Evolutionary conservation across 805 yeast species (phyloP).

Genomic region (Candida xiaguanensis): DNA sequence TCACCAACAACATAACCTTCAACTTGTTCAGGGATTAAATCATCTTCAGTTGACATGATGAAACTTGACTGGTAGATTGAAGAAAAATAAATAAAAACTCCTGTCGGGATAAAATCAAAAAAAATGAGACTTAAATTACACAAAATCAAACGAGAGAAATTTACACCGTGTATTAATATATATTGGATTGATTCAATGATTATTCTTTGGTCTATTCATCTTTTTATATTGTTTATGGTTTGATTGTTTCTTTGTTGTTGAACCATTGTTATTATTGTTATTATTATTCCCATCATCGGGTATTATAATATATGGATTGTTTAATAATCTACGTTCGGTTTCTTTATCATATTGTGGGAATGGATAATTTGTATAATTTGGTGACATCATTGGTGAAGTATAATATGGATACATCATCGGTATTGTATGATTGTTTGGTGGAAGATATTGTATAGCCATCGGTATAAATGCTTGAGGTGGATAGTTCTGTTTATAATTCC

Average conservation of each 20-base stretch:
- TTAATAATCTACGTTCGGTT: constrained; percentile 22
- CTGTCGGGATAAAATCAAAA: not conserved
- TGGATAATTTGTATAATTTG: not conserved
- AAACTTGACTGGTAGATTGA: not conserved
- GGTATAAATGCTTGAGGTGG: constrained; percentile 1
- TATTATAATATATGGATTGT: constrained; percentile 26
- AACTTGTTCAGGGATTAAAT: constrained; percentile 57
- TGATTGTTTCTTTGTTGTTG: not conserved
- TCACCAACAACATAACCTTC: constrained; percentile 63
- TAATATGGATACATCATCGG: constrained; percentile 5
- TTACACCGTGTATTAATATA: no score
- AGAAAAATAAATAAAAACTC: no score
- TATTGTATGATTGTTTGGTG: constrained; percentile 1
- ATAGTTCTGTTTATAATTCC: not conserved
- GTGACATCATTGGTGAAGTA: constrained; percentile 1
- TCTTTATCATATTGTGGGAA: constrained; percentile 20
- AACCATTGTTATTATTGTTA: no score
- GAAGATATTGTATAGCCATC: not conserved
- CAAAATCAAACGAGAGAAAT: not conserved
- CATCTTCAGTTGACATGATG: constrained; percentile 38
- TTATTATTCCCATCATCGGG: constrained; percentile 19
- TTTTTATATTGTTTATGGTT: not conserved
- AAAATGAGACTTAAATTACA: not conserved
- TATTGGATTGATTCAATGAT: not conserved
- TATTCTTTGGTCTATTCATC: constrained; percentile 1